Conservation (phyloP, 345 rosid genomes). For the Triadica sebifera region DNA sequence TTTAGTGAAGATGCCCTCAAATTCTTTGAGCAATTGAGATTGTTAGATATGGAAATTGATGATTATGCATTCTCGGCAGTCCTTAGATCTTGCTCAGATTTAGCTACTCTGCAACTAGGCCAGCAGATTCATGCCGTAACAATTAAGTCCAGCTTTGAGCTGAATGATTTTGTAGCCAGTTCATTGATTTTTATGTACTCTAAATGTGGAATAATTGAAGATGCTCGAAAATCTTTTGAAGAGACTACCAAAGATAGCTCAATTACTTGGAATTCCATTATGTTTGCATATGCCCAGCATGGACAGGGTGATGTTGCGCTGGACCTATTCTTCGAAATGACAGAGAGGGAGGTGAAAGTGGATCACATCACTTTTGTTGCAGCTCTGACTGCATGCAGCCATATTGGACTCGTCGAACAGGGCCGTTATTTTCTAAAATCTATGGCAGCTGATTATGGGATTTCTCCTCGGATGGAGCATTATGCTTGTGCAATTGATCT, state of each 20-base stretch:
- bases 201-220: too few species aligned
- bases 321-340: slow-evolving; percentile 60
- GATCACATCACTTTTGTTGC: slow-evolving; percentile 79
- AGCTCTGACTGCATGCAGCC: slow-evolving; percentile 74
- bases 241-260: slow-evolving; percentile 49
- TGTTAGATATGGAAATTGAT: slow-evolving; percentile 46
- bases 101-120: slow-evolving; percentile 67
- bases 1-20: slow-evolving; percentile 57
- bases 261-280: slow-evolving; percentile 67
- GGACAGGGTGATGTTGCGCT: slow-evolving; percentile 57
- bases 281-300: slow-evolving; percentile 78
- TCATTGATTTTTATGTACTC: slow-evolving; percentile 74
- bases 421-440: slow-evolving; percentile 52
- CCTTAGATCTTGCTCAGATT: slow-evolving; percentile 71
- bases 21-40: slow-evolving; percentile 49
- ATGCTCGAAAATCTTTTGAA: slow-evolving; percentile 56
- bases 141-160: slow-evolving; percentile 50
- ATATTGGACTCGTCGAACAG: slow-evolving; percentile 57
- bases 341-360: slow-evolving; percentile 45
- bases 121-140: slow-evolving; percentile 61
- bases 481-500: slow-evolving; percentile 78
- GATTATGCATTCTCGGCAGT: slow-evolving; percentile 71
- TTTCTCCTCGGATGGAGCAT: slow-evolving; percentile 70
- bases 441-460: slow-evolving; percentile 56
- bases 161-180: slow-evolving; percentile 69